A percentile compares a stretch with the other conserved stretches of the same genome.
phyloP scores from a whole-genome alignment of 2,329 filamentous ascomycete species.

The Pezizomycotina sp. region DNA sequence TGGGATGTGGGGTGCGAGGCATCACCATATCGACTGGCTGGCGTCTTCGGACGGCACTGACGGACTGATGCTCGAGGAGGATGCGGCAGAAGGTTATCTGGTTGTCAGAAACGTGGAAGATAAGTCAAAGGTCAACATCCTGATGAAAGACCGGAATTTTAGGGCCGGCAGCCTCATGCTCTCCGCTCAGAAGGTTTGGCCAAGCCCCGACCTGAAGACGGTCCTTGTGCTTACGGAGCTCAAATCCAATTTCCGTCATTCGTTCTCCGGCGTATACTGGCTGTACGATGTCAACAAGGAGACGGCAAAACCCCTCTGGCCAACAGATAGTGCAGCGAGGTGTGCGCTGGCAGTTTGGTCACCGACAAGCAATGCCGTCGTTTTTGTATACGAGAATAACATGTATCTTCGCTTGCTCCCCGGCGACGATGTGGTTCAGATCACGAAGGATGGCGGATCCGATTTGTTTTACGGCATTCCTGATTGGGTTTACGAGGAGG shows the following conservation, averaged over 20 bases:
- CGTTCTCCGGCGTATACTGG: conserved; percentile 73
- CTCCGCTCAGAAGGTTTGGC: conserved; percentile 46
- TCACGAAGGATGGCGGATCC: conserved; percentile 72
- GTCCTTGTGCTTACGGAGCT: conserved; percentile 63
- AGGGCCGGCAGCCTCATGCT: conserved; percentile 40
- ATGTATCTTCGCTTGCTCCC: conserved; percentile 58
- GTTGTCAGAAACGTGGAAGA: conserved; percentile 70
- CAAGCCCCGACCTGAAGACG: conserved; percentile 69
- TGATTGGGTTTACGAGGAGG: conserved; percentile 91
- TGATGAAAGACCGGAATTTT: conserved; percentile 59
- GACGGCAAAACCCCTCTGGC: conserved; percentile 58
- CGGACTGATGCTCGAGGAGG: conserved; percentile 64
- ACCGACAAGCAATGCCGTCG: conserved; percentile 66
- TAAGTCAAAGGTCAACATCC: conserved; percentile 39
- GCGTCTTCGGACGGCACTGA: conserved; percentile 55
- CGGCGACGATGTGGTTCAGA: conserved; percentile 45
- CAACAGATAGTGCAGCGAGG: conserved; percentile 43
- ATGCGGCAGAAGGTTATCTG: conserved; percentile 45
- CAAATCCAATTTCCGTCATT: conserved; percentile 72
- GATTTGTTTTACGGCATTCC: conserved; percentile 91
- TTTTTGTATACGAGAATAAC: conserved; percentile 86
- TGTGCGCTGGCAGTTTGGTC: conserved; percentile 84
- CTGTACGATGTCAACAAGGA: conserved; percentile 79
- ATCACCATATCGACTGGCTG: conserved; percentile 60
- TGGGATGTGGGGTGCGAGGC: conserved; percentile 48